Percentiles rank a stretch among this genome's conserved stretches.
These are phyloP conservation scores for Talaromyces piceae DNA, from an alignment of 2,329 filamentous ascomycete species.

Conservation along the genomic window DNA sequence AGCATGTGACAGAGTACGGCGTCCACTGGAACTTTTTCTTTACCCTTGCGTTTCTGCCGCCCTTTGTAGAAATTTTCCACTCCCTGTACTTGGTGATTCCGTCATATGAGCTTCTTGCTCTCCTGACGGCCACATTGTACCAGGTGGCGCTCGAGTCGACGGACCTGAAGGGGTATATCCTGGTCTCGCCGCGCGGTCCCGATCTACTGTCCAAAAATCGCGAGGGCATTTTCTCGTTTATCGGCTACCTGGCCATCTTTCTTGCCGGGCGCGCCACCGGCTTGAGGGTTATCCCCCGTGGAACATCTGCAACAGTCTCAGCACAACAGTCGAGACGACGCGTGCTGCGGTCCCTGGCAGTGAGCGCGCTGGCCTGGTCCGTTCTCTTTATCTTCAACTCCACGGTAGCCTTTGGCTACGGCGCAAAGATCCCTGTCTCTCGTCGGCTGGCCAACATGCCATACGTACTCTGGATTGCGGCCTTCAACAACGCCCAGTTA, in stretches of 20 bases:
- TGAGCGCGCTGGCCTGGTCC: conserved; percentile 62
- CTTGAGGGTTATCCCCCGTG: conserved; percentile 66
- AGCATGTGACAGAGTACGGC: conserved; percentile 95
- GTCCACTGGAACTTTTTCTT: conserved; percentile 99
- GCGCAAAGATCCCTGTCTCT: conserved; percentile 61
- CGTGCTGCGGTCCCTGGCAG: conserved; percentile 56
- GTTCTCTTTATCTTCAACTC: conserved; percentile 63
- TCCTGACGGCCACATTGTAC: conserved; percentile 63
- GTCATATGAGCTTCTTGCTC: conserved; percentile 67
- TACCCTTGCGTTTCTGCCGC: conserved; percentile 79
- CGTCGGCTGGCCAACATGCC: conserved; percentile 86
- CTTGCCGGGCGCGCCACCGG: conserved; percentile 80
- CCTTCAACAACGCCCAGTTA: conserved; percentile 82
- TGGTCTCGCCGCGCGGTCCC: conserved; percentile 66
- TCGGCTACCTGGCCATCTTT: conserved; percentile 92
- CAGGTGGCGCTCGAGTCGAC: conserved; percentile 70
- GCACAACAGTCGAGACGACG: conserved; percentile 42
- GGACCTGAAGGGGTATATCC: conserved; percentile 70
- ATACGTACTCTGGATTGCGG: conserved; percentile 86
- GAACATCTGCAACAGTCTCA: conserved; percentile 37
- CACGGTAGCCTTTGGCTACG: conserved; percentile 61
- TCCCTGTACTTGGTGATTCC: conserved; percentile 61
- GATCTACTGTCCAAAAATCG: conserved; percentile 82
- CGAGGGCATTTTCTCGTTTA: conserved; percentile 91
- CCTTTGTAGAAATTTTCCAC: conserved; percentile 79